Evolutionary conservation across 2,329 filamentous ascomycete genomes (phyloP), one percentile per base, ranked within the genome.

Genomic region (Hymenoscyphus infarciens): DNA sequence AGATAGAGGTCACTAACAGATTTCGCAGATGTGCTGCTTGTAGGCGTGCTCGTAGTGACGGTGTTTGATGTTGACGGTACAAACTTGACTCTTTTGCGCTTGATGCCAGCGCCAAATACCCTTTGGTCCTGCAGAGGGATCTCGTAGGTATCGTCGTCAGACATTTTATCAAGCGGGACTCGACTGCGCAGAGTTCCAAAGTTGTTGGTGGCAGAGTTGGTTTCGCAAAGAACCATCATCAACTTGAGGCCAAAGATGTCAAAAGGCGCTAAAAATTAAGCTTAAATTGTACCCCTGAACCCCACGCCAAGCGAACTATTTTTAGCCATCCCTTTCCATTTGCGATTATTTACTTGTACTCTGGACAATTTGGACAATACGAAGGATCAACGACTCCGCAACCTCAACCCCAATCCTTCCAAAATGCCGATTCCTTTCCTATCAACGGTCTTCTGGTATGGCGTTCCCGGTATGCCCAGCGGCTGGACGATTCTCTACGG

Each of bases 101-200:
- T 84, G 59, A 88, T 80, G n/a, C 86, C 85, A 13, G 84, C 82
- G 53, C 83, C 83, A 66, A 87, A 88, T 62, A 83, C 81, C 13
- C 81, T 80, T 68, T 87, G 85, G 63, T 86, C 80, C 65, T 81
- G 78, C 4, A 86, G 77, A 0, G 86, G 85, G 2, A 83, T 76
- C 19, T 81, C 82, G 64, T 87, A 87, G 53, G 80, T 80, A 53
- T 87, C 81, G 39, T 85, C 45, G 25, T 84, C 81, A 16, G 70
- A 70, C 62, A 75, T 60, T 60, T 42, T 61, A 10, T 8, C 22
- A 10, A 33, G 42, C n/a, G 16, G 3, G 19, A 33, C 35, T 2
- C 33, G 33, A 35, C 33, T 6, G 19, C 45, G 45, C 45, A 13
- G 22, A 25, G n/a, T 22, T 52, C 22, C 13, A 13, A 8, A 52